Conservation (phyloP, 805 yeast genomes). For the Candida oleophila region DNA sequence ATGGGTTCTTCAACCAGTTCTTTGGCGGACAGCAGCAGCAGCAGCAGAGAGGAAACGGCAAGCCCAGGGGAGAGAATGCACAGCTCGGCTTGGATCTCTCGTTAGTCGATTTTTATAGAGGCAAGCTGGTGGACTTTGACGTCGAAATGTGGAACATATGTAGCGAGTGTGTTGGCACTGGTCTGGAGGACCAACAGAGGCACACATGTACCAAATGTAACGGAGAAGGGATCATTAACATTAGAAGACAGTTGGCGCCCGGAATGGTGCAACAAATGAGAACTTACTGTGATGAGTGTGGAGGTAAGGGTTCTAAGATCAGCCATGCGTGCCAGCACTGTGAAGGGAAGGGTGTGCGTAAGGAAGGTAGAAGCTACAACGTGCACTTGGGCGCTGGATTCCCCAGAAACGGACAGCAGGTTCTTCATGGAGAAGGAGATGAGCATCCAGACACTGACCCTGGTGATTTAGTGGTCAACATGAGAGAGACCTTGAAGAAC, state of each 20-base stretch:
- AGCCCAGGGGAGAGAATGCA: slow-evolving; percentile 62
- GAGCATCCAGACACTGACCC: slow-evolving; percentile 78
- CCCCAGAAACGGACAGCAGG: slow-evolving; percentile 55
- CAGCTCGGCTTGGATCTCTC: slow-evolving; percentile 55
- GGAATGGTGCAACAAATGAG: slow-evolving; percentile 88
- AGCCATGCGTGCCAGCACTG: slow-evolving; percentile 67
- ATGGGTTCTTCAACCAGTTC: slow-evolving; percentile 65
- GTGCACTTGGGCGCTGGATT: slow-evolving; percentile 72
- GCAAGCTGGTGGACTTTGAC: slow-evolving; percentile 59
- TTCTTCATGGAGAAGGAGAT: slow-evolving; percentile 76
- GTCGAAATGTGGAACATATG: slow-evolving; percentile 76
- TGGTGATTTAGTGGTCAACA: slow-evolving; percentile 71
- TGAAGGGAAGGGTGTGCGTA: slow-evolving; percentile 63
- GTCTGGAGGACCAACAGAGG: slow-evolving; percentile 74
- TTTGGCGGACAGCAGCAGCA: slow-evolving; percentile 34
- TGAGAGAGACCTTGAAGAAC: slow-evolving; percentile 53
- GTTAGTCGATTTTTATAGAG: slow-evolving; percentile 67
- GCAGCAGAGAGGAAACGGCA: slow-evolving; percentile 21
- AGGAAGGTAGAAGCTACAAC: slow-evolving; percentile 55
- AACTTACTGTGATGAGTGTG: slow-evolving; percentile 74
- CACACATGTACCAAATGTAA: slow-evolving; percentile 66
- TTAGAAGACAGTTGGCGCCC: slow-evolving; percentile 77
- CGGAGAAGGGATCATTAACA: slow-evolving; percentile 70
- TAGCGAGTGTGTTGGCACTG: slow-evolving; percentile 76
- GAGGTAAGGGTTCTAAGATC: slow-evolving; percentile 72